Evolutionary conservation across 176 grass and related monocot species (phyloP).

Genomic region (Rhynchospora pubera): DNA sequence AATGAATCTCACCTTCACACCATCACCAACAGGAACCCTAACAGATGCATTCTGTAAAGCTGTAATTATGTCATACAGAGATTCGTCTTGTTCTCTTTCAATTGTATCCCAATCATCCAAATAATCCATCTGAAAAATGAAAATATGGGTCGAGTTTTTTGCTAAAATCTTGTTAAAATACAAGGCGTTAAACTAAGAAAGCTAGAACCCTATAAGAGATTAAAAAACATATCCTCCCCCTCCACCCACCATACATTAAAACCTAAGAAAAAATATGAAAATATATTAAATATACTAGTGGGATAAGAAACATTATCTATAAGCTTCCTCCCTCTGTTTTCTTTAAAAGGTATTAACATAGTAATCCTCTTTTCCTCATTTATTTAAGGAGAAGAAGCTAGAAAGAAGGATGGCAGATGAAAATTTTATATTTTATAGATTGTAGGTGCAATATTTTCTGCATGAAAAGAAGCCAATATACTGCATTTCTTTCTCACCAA

Average conservation of each 20-base stretch:
- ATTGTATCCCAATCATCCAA: slow-evolving; percentile 48
- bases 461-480: neutral
- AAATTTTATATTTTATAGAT: neutral
- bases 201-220: no score
- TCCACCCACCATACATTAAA: no score
- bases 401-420: neutral
- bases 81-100: slow-evolving; percentile 48
- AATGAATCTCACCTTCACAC: slow-evolving; percentile 42
- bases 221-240: no score
- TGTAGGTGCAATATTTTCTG: neutral
- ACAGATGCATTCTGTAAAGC: slow-evolving; percentile 60
- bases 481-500: neutral
- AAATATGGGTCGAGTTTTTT: neutral
- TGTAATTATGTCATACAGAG: slow-evolving; percentile 42
- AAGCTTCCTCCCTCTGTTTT: no score
- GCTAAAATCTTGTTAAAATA: neutral
- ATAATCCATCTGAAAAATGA: slow-evolving; percentile 34
- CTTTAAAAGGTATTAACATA: neutral
- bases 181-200: neutral
- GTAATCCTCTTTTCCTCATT: neutral
- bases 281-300: no score
- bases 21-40: slow-evolving; percentile 44
- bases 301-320: no score
- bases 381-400: neutral
- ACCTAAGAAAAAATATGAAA: no score